Base-by-base conservation (phyloP, 179 eudicot species). In the Heliamphora pulchella region DNA sequence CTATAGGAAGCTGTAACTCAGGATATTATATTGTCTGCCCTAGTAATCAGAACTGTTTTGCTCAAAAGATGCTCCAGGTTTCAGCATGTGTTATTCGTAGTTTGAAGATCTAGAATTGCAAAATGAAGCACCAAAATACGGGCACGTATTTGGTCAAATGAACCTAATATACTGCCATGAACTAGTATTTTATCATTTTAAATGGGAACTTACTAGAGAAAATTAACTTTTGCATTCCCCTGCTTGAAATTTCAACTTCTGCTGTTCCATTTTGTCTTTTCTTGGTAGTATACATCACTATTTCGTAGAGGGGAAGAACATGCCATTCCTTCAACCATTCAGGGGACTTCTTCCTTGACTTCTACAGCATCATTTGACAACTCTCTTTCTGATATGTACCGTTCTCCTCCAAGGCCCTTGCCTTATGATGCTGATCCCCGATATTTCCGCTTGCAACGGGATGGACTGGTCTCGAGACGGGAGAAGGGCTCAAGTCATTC, bases 391-490 rank as follows among this genome's bases (percentile, higher is more conserved):
- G 92, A 91, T 67, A 76, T 83, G 84, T 88, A 87, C 55, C 90
- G 86, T 43, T 87, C 95, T 77, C 91, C 88, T 59, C 91, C 96
- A 51, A 85, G 91, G 82, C 96, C 96, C 20, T 84, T 92, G 84
- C 94, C 96, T 78, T 92, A 90, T 86, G 96, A 92, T 81, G 87
- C 88, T 13, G 96, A 92, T 80, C 92, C 88, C 66, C 85, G 96
- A 72, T 86, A 67, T 78, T 82, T 80, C 70, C 90, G 88, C 73
- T 83, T 91, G 87, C 96, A 86, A 65, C 87, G 91, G 67, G 91
- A 91, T 84, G 92, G 96, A 18, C 85, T 90, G 58, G 87, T 89
- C 57, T 89, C 93, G 3, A 86, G 96, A 78, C 90, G 91, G 46
- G 96, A 92, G 81, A 92, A 92, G 79, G 86, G 90, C 44, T 84